phyloP scores from a whole-genome alignment of 163 green algal species.

The Volvox carteri region DNA sequence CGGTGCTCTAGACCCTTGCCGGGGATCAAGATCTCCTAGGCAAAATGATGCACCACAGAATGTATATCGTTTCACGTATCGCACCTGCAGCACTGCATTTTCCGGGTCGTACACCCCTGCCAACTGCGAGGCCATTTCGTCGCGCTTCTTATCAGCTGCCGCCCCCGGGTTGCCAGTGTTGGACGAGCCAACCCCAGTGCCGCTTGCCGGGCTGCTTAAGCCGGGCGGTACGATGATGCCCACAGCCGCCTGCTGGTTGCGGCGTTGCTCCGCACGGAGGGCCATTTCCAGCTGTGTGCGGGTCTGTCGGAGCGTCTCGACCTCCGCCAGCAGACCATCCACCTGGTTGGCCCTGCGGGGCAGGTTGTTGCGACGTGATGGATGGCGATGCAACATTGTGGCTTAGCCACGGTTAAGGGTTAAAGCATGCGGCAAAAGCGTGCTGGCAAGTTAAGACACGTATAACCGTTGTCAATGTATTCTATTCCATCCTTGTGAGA shows the following conservation, averaged over 20 bases:
- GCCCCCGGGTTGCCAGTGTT: conserved; percentile 2
- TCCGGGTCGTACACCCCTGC: conserved; percentile 44
- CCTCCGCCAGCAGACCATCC: conserved; percentile 22
- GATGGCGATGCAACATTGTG: too few relatives aligned
- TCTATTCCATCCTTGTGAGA: too few relatives aligned
- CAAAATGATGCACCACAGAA: too few relatives aligned
- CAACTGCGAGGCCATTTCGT: conserved; percentile 37
- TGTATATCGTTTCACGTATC: too few relatives aligned
- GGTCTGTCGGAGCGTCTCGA: conserved; percentile 5
- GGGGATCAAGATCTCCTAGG: too few relatives aligned
- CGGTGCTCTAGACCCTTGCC: too few relatives aligned
- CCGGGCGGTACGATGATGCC: conserved; percentile 7
- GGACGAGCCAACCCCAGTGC: neutral
- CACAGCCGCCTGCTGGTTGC: conserved; percentile 20
- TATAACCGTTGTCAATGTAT: too few relatives aligned
- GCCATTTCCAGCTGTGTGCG: conserved; percentile 51
- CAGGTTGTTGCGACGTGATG: too few relatives aligned
- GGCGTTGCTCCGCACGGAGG: conserved; percentile 50
- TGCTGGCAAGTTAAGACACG: too few relatives aligned
- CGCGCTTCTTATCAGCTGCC: conserved; percentile 52
- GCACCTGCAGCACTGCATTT: conserved; percentile 49
- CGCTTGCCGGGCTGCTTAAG: neutral
- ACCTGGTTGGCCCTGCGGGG: conserved; percentile 47
- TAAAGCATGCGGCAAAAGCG: too few relatives aligned
- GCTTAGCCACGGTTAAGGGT: too few relatives aligned